phyloP scores from a whole-genome alignment of 2,329 filamentous ascomycete species.

The Neurospora sp. region DNA sequence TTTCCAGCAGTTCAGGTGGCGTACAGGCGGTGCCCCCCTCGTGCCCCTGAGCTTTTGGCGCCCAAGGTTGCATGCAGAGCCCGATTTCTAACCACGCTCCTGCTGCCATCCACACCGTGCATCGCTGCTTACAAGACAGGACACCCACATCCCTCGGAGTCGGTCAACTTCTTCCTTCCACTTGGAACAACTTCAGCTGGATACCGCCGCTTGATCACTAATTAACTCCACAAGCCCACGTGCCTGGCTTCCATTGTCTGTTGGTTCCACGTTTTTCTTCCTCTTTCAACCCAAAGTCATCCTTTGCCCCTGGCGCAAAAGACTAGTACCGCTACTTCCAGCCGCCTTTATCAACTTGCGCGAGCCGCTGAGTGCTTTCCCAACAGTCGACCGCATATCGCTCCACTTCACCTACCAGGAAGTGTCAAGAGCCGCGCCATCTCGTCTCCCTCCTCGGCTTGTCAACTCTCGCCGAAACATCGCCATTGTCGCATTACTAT shows the following conservation, averaged over 20 bases:
- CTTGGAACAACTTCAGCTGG: not conserved
- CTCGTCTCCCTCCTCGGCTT: not conserved
- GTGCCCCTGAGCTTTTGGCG: not conserved
- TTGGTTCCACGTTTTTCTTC: not conserved
- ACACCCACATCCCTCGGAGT: not conserved
- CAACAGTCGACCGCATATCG: not conserved
- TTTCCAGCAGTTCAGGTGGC: conserved; percentile 2
- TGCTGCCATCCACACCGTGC: not conserved
- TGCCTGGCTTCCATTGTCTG: not conserved
- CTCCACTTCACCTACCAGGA: not conserved
- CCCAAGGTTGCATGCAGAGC: not conserved
- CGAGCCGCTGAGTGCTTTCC: not conserved
- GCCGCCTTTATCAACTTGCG: not conserved
- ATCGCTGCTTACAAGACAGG: not conserved
- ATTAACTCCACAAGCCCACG: not conserved
- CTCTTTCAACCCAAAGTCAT: not conserved
- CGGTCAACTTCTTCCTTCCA: not conserved
- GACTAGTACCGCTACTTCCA: not conserved
- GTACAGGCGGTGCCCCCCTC: not conserved
- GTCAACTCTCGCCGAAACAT: not conserved
- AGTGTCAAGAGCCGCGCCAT: not conserved
- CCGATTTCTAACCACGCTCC: not conserved
- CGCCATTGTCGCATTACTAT: not conserved
- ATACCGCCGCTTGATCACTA: not conserved
- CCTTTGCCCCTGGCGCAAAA: not conserved